phyloP scores from a whole-genome alignment of 345 rosid genomes.

The Camelina neglecta region DNA sequence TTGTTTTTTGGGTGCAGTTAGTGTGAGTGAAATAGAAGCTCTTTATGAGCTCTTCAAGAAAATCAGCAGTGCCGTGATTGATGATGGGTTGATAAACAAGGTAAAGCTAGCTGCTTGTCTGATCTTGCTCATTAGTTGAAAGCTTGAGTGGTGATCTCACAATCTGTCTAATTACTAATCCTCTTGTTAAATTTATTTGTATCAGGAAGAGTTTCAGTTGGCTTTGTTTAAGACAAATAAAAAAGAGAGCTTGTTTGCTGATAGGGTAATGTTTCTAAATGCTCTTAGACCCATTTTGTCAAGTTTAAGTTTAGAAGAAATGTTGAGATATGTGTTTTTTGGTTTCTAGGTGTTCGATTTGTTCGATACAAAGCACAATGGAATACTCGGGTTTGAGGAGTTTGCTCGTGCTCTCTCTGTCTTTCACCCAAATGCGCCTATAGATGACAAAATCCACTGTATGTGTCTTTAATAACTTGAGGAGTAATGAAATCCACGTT shows the following conservation, averaged over 20 bases:
- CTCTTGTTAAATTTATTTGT: conserved; percentile 7
- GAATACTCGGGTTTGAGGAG: conserved; percentile 96
- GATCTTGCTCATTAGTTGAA: background rate
- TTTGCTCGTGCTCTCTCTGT: conserved; percentile 99
- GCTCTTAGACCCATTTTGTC: background rate
- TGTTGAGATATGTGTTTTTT: background rate
- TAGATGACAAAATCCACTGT: conserved; percentile 95
- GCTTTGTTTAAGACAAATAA: conserved; percentile 97
- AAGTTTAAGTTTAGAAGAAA: background rate
- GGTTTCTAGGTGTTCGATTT: conserved; percentile 86
- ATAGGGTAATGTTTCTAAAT: conserved; percentile 63
- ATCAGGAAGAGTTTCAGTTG: conserved; percentile 96
- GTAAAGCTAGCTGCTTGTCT: conserved; percentile 44
- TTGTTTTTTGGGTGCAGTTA: conserved; percentile 60
- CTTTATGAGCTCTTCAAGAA: conserved; percentile 97
- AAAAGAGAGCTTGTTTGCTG: conserved; percentile 98
- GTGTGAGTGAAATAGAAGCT: conserved; percentile 99
- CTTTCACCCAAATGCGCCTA: conserved; percentile 95
- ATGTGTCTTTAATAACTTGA: conserved; percentile 42
- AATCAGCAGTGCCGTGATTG: conserved; percentile 99
- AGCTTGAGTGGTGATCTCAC: background rate
- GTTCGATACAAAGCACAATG: conserved; percentile 97
- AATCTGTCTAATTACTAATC: background rate
- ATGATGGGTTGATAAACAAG: conserved; percentile 97
- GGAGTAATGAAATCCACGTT: background rate